Base-by-base conservation (phyloP, 331 rosid genomes). In the Pyracantha coccinea region DNA sequence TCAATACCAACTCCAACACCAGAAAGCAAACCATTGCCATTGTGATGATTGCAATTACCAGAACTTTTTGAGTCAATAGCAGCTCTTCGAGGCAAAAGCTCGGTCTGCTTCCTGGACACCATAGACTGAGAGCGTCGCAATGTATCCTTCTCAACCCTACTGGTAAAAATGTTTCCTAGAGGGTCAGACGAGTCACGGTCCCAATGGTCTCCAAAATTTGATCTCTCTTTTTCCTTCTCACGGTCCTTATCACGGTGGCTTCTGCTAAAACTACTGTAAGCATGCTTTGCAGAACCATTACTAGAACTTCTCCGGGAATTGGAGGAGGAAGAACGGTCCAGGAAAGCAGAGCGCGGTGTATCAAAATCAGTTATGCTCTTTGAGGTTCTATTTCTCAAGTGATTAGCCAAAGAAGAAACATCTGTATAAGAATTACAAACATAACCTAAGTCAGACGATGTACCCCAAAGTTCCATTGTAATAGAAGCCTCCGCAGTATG, bases 201-300 rank as follows among this genome's bases (percentile, higher is more conserved):
- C 99, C 99, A 92, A 76, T 74, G 85, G 73, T 92, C 97, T 17
- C 75, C 85, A 80, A 69, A 86, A 69, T 68, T 86, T n/a, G 83
- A 84, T 81, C 92, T 89, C 61, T 94, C 99, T 82, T 89, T 94
- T 75, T 92, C 99, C 83, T 92, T 90, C 23, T 94, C 99, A 20
- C 93, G 97, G 77, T 93, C 98, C 84, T 91, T 93, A 54, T 93
- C 98, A 68, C 96, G 96, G 80, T 94, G 93, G 74, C 87, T 86
- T 86, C 99, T 88, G 79, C 79, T 90, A 81, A 94, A 92, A 80
- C 93, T 94, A 85, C 99, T 89, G 72, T 94, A 94, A 8, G 97
- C 97, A 85, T 94, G 92, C 88, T 94, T 94, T 60, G 96, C 89
- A 85, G 92, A 87, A 78, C 97, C 99, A 68, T 92, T 94, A 75